Evolutionary conservation across 2,329 filamentous ascomycete species (phyloP).

Genomic region (Ophiostoma angusticollis): DNA sequence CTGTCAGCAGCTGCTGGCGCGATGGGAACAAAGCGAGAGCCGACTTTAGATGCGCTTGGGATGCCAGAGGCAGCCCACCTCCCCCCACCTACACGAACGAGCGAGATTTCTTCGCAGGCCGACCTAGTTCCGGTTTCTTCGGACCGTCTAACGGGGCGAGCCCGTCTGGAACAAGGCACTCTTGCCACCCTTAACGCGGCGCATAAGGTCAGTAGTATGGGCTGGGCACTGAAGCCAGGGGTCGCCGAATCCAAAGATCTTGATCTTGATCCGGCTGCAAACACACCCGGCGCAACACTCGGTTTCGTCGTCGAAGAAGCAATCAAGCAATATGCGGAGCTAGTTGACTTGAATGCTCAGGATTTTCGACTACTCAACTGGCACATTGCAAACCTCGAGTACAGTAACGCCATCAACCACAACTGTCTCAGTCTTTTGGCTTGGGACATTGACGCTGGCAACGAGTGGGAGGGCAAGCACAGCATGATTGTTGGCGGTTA

Average conservation of each 20-base stretch:
- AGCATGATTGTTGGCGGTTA: slow-evolving; percentile 91
- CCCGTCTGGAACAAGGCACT: slow-evolving; percentile 57
- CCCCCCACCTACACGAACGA: background rate
- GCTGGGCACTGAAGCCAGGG: slow-evolving; percentile 62
- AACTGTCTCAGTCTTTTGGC: slow-evolving; percentile 75
- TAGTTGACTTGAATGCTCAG: slow-evolving; percentile 71
- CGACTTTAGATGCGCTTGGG: background rate
- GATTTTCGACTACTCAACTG: slow-evolving; percentile 90
- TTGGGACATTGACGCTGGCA: slow-evolving; percentile 96
- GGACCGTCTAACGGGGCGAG: slow-evolving; percentile 57
- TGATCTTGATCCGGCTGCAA: slow-evolving; percentile 54
- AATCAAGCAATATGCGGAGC: slow-evolving; percentile 71
- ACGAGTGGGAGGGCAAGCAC: slow-evolving; percentile 93
- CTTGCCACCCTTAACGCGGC: slow-evolving; percentile 60
- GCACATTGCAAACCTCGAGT: slow-evolving; percentile 97
- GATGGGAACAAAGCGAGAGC: background rate
- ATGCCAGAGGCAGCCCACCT: background rate
- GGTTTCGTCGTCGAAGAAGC: slow-evolving; percentile 87
- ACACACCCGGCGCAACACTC: slow-evolving; percentile 56
- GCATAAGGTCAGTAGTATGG: slow-evolving; percentile 65
- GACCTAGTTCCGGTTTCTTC: slow-evolving; percentile 51
- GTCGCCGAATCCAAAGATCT: slow-evolving; percentile 53
- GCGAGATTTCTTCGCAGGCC: slow-evolving; percentile 29
- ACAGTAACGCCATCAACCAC: slow-evolving; percentile 86
- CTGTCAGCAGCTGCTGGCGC: background rate